Evolutionary conservation across 2,329 filamentous ascomycete species (phyloP).

Genomic region (Polychaeton citri): DNA sequence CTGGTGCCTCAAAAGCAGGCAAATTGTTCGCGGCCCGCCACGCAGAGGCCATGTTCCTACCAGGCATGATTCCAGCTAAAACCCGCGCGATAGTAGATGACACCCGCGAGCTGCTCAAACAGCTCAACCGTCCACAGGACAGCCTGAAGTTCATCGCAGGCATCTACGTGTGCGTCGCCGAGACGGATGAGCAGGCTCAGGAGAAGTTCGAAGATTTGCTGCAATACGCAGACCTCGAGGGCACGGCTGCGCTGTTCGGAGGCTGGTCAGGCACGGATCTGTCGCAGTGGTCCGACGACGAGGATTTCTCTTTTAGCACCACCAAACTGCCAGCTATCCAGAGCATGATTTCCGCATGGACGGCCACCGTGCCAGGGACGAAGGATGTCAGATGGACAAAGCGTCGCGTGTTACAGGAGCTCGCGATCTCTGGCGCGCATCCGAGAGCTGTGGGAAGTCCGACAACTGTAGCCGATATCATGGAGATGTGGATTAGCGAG

Average conservation of each 20-base stretch:
- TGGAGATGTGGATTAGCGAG: slow-evolving; percentile 33
- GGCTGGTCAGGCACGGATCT: slow-evolving; percentile 36
- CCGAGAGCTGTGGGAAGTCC: slow-evolving; percentile 26
- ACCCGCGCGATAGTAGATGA: slow-evolving; percentile 29
- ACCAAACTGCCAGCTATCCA: slow-evolving; percentile 25
- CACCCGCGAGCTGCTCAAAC: slow-evolving; percentile 25
- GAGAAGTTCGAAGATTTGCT: slow-evolving; percentile 29
- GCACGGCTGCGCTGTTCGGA: slow-evolving; percentile 32
- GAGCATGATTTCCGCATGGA: slow-evolving; percentile 32
- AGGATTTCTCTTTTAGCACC: slow-evolving; percentile 29
- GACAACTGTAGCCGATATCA: slow-evolving; percentile 30
- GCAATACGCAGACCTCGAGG: slow-evolving; percentile 32
- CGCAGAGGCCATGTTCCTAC: slow-evolving; percentile 34
- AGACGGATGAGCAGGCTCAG: slow-evolving; percentile 31
- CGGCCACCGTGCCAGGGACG: slow-evolving; percentile 28
- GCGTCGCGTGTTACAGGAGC: slow-evolving; percentile 28
- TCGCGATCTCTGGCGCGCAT: slow-evolving; percentile 29
- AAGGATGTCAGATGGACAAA: slow-evolving; percentile 32
- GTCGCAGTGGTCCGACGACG: slow-evolving; percentile 28
- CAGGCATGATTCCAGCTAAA: slow-evolving; percentile 28
- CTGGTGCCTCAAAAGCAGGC: slow-evolving; percentile 33
- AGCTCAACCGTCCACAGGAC: slow-evolving; percentile 25
- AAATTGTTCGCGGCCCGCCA: slow-evolving; percentile 33
- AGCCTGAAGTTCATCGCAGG: slow-evolving; percentile 33
- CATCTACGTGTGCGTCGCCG: slow-evolving; percentile 29